Conservation (phyloP, 768 basidiomycete species). For the Boletus barrowsii region DNA sequence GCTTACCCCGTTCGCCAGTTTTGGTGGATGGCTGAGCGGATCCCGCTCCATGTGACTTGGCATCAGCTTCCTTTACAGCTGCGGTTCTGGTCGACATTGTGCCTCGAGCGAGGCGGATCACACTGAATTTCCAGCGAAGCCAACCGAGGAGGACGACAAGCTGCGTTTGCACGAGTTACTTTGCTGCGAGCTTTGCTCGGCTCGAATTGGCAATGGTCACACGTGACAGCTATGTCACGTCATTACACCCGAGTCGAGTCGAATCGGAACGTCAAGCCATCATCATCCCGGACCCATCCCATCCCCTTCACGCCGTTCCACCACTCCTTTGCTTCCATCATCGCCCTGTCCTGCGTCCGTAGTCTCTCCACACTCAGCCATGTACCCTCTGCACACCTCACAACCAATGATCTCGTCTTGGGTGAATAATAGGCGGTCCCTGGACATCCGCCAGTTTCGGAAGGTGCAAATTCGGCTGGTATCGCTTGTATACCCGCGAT, state of each 20-base stretch:
- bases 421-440: slow-evolving; percentile 46
- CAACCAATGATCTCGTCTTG: slow-evolving; percentile 38
- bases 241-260: not conserved
- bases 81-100: slow-evolving; percentile 20
- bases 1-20: slow-evolving; percentile 32
- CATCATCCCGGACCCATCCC: slow-evolving; percentile 25
- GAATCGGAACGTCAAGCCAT: slow-evolving; percentile 13
- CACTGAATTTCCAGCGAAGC: slow-evolving; percentile 5
- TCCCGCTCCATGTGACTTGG: slow-evolving; percentile 8
- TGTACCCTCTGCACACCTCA: slow-evolving; percentile 54
- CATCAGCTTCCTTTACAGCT: slow-evolving; percentile 17
- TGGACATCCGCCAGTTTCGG: slow-evolving; percentile 23
- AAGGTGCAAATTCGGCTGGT: not conserved
- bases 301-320: slow-evolving; percentile 65
- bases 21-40: slow-evolving; percentile 17
- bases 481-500: slow-evolving; percentile 20
- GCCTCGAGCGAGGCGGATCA: slow-evolving; percentile 16
- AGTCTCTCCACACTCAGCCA: slow-evolving; percentile 53
- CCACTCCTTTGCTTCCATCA: slow-evolving; percentile 63
- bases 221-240: slow-evolving; percentile 14
- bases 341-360: slow-evolving; percentile 57
- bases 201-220: slow-evolving; percentile 18
- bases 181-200: not conserved
- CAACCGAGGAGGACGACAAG: not conserved
- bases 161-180: not conserved